Evolutionary conservation across 2,329 filamentous ascomycete species (phyloP).

Genomic region (Capronia coronata): DNA sequence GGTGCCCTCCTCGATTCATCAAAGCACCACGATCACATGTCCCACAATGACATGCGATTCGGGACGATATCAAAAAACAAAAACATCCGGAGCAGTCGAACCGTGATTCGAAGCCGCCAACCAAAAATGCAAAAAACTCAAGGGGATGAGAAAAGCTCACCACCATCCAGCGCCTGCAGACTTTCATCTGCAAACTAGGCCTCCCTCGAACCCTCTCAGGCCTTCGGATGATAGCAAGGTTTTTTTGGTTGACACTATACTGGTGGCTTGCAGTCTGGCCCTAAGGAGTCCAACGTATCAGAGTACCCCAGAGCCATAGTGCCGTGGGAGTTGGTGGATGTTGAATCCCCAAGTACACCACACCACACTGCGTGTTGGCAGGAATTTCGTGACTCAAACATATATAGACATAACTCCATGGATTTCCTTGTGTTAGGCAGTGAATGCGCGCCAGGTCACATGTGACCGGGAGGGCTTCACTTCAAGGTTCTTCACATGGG

Average conservation of each 20-base stretch:
- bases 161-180: neutral
- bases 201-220: neutral
- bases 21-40: no score
- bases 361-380: neutral
- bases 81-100: neutral
- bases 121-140: neutral
- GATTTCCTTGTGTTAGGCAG: neutral
- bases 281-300: neutral
- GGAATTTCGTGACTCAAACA: neutral
- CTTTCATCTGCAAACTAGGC: no score
- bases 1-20: no score
- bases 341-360: neutral
- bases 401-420: neutral
- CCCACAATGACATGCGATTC: neutral
- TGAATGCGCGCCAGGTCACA: neutral
- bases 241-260: neutral
- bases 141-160: neutral
- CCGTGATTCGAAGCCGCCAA: neutral
- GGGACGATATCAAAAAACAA: neutral
- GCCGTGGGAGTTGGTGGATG: neutral
- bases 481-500: no score
- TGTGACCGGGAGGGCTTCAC: neutral
- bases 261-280: neutral
- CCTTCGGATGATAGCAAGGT: neutral
- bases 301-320: neutral